Conservation (phyloP, 1,284 basidiomycete genomes). For the Ceratobasidium sp. region DNA sequence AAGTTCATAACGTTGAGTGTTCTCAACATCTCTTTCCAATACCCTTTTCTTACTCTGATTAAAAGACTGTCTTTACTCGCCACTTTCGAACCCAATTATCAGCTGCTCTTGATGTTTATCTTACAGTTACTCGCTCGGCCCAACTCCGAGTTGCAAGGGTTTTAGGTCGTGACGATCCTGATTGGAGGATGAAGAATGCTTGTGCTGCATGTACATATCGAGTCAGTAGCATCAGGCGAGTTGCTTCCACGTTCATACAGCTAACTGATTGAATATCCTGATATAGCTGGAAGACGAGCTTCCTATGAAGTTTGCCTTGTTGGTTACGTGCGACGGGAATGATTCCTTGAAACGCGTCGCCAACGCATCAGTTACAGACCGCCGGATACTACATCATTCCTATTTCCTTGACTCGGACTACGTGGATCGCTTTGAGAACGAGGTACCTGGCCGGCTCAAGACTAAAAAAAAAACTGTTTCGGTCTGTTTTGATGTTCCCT, state of each 20-base stretch:
- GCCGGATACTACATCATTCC: conserved; percentile 39
- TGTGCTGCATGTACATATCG: conserved; percentile 49
- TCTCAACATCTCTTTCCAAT: background rate
- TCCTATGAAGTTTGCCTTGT: conserved; percentile 9
- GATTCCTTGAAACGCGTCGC: conserved; percentile 22
- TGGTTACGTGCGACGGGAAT: conserved; percentile 50
- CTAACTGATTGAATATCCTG: background rate
- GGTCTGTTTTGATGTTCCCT: too few species aligned
- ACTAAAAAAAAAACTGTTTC: too few species aligned
- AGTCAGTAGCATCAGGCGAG: conserved; percentile 41
- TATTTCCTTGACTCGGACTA: conserved; percentile 46
- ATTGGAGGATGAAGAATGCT: conserved; percentile 47
- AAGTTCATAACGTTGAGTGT: conserved; percentile 15
- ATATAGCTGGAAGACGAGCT: conserved; percentile 46
- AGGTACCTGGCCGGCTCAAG: conserved; percentile 14
- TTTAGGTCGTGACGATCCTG: conserved; percentile 9
- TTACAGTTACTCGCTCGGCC: conserved; percentile 31
- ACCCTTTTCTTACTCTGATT: background rate
- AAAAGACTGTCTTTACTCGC: conserved; percentile 9
- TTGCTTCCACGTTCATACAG: too few species aligned
- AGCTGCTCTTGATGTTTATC: conserved; percentile 44
- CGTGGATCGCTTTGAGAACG: conserved; percentile 50
- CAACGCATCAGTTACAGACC: conserved; percentile 35
- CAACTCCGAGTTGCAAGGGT: conserved; percentile 16
- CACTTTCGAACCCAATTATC: conserved; percentile 44